Percentiles rank a stretch among this genome's conserved stretches.
phyloP scores from a whole-genome alignment of 306 rosid species.

The Cucumis sativus region DNA sequence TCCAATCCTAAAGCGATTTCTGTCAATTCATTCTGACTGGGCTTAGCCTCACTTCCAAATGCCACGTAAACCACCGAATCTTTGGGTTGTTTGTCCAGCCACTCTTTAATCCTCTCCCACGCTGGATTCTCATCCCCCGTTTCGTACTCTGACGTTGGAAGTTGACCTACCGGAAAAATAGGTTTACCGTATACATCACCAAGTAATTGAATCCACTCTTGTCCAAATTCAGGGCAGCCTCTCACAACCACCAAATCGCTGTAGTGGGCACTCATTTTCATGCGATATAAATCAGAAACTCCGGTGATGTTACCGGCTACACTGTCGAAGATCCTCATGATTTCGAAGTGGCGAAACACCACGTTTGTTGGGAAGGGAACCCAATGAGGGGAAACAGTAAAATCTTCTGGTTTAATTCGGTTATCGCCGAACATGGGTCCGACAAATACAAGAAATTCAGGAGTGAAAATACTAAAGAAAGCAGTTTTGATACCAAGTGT shows the following conservation, averaged over 20 bases:
- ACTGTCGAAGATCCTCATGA: not conserved
- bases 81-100: constrained; percentile 27
- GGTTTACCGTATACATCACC: not conserved
- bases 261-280: not conserved
- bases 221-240: constrained; percentile 5
- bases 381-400: constrained; percentile 10
- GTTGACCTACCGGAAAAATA: not conserved
- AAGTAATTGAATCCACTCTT: constrained; percentile 6
- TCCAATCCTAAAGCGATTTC: constrained; percentile 37
- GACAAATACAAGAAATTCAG: not conserved
- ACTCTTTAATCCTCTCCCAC: not conserved
- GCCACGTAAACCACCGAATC: constrained; percentile 35
- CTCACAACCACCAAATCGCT: constrained; percentile 9
- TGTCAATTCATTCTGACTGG: constrained; percentile 22
- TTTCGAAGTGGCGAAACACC: constrained; percentile 16
- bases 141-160: not conserved
- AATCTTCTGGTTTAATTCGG: constrained; percentile 5
- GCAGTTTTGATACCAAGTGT: not conserved
- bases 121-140: not conserved
- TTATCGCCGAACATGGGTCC: not conserved
- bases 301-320: not conserved
- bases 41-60: constrained; percentile 33
- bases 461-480: constrained; percentile 1
- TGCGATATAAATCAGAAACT: not conserved
- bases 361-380: constrained; percentile 16